Evolutionary conservation across 2,329 filamentous ascomycete species (phyloP).

Genomic region (Diatrype stigma): DNA sequence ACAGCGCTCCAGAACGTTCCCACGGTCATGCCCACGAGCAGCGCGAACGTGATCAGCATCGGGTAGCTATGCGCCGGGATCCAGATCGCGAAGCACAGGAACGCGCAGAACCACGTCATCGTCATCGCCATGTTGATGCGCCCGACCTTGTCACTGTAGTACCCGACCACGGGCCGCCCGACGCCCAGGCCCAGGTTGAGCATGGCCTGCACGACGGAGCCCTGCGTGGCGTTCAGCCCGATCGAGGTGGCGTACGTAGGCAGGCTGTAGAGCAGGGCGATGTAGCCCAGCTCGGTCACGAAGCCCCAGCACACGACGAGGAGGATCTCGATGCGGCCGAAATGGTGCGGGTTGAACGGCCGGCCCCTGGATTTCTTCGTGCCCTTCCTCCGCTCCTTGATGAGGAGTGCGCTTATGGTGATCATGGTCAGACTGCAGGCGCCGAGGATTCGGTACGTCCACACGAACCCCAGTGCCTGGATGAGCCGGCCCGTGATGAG

Average conservation of each 20-base stretch:
- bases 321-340: slow-evolving; percentile 50
- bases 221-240: slow-evolving; percentile 56
- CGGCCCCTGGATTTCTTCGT: slow-evolving; percentile 45
- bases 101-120: slow-evolving; percentile 50
- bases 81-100: slow-evolving; percentile 60
- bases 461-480: slow-evolving; percentile 48
- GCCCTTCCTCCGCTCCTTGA: slow-evolving; percentile 45
- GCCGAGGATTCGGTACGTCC: slow-evolving; percentile 59
- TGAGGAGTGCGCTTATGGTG: slow-evolving; percentile 45
- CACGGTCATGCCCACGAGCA: slow-evolving; percentile 53
- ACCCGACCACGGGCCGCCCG: slow-evolving; percentile 57
- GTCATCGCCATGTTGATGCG: slow-evolving; percentile 58
- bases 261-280: slow-evolving; percentile 60
- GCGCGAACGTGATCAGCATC: slow-evolving; percentile 54
- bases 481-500: slow-evolving; percentile 57
- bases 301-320: slow-evolving; percentile 56
- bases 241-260: slow-evolving; percentile 58
- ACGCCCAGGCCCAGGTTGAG: slow-evolving; percentile 59
- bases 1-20: slow-evolving; percentile 58
- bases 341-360: slow-evolving; percentile 50
- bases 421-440: slow-evolving; percentile 51
- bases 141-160: slow-evolving; percentile 55
- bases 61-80: slow-evolving; percentile 54
- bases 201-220: slow-evolving; percentile 56
- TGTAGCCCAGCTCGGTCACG: slow-evolving; percentile 61